Evolutionary conservation across 441 rosid species (phyloP), one percentile per base, ranked within the genome.

Genomic region (Euphorbia celastroides): DNA sequence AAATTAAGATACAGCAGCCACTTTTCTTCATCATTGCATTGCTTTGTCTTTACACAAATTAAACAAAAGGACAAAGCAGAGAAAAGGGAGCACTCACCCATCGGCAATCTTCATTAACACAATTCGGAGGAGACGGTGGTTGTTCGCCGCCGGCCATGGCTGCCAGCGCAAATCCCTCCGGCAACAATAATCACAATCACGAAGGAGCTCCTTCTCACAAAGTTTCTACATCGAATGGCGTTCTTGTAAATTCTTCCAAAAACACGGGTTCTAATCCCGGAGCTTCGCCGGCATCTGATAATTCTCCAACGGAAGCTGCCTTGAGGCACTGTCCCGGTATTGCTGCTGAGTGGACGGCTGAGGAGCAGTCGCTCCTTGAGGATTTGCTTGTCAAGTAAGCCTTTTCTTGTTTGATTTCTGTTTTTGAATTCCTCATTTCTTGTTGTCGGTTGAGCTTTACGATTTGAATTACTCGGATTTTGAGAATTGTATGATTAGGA

Each of bases 311-410:
- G 63, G 72, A 71, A 68, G 70, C 83, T 6, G 86, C 88, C 28
- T 77, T 88, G 77, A 75, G 80, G 73, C 96, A 88, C 81, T 72
- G 78, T 64, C 75, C 92, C 22, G 90, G 90, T 70, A 81, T 88
- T 74, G 77, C 85, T 68, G 61, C 69, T 16, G 90, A 87, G 34
- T 88, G 96, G 96, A 85, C 79, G 64, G 57, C 79, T 12, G 90
- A 88, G 2, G 96, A 88, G 63, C 90, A 88, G 75, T 82, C 86
- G 11, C 65, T 80, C 34, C 82, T 88, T 61, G 92, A 88, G 52
- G 90, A 88, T 66, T 85, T 86, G 67, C 85, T 85, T 16, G 7
- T 73, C 34, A 83, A 83, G 96, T 87, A 70, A 10, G 27, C 60
- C 34, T 30, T 2, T 30, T 25, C 14, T 52, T 22, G 2, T 52